Percentiles rank a stretch among this genome's conserved stretches.
Evolutionary conservation across 2,329 filamentous ascomycete species (phyloP).

Genomic region (Alternaria sp.): DNA sequence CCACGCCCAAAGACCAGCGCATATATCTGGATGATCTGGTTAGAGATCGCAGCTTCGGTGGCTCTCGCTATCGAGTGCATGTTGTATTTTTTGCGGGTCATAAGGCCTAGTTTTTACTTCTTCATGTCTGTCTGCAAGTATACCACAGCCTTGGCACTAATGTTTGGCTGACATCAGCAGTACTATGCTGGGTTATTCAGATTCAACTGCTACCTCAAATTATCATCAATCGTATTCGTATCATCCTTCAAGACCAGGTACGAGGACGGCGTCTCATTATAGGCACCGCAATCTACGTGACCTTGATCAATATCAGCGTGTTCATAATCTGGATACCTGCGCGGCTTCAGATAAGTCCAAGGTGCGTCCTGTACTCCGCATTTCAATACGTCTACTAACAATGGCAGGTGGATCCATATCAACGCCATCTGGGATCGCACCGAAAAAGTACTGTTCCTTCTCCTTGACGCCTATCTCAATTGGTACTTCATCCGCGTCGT

Average conservation of each 20-base stretch:
- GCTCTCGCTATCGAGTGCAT: constrained; percentile 53
- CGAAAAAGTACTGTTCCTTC: constrained; percentile 38
- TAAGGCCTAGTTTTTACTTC: constrained; percentile 47
- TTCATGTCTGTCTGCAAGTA: constrained; percentile 41
- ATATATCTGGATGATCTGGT: constrained; percentile 60
- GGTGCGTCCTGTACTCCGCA: constrained; percentile 13
- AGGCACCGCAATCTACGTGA: constrained; percentile 26
- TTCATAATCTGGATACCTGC: constrained; percentile 44
- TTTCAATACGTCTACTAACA: background rate
- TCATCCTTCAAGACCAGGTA: constrained; percentile 32
- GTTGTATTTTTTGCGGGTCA: constrained; percentile 41
- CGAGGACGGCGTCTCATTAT: constrained; percentile 28
- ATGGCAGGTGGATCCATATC: constrained; percentile 28
- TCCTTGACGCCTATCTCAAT: constrained; percentile 38
- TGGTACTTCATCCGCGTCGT: constrained; percentile 40
- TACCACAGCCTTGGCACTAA: background rate
- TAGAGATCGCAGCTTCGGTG: constrained; percentile 56
- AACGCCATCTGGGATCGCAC: constrained; percentile 41
- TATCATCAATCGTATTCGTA: constrained; percentile 41
- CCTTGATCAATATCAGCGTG: constrained; percentile 43
- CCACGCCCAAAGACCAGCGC: constrained; percentile 40
- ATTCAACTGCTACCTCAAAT: constrained; percentile 44
- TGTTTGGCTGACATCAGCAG: constrained; percentile 21
- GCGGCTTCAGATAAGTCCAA: constrained; percentile 33
- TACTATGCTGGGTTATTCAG: constrained; percentile 39